phyloP scores from a whole-genome alignment of 2,329 filamentous ascomycete genomes.

The Stachybotrys elegans region DNA sequence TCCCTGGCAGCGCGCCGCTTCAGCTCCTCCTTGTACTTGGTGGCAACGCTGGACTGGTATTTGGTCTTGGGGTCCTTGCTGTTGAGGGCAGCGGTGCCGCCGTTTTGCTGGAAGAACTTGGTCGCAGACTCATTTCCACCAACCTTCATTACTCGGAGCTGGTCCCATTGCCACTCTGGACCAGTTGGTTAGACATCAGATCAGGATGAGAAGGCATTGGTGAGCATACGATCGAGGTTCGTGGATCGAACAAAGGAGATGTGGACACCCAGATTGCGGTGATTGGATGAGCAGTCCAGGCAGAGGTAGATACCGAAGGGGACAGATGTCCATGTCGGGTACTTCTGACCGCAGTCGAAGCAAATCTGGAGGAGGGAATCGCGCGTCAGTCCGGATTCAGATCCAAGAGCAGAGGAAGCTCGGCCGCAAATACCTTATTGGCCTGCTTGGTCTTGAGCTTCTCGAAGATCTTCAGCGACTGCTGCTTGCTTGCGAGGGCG shows the following conservation, averaged over 20 bases:
- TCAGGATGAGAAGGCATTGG: background rate
- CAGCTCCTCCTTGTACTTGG: slow-evolving; percentile 96
- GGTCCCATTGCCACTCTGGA: slow-evolving; percentile 96
- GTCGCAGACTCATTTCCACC: slow-evolving; percentile 97
- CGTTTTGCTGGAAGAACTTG: slow-evolving; percentile 97
- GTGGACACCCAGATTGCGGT: slow-evolving; percentile 95
- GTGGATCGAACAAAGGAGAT: slow-evolving; percentile 99
- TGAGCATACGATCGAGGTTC: slow-evolving; percentile 81
- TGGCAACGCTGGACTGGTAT: slow-evolving; percentile 88
- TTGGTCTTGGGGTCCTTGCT: slow-evolving; percentile 98
- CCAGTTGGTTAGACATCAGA: slow-evolving; percentile 10
- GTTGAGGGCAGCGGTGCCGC: slow-evolving; percentile 85
- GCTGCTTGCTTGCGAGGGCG: slow-evolving; percentile 78
- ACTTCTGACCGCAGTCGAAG: slow-evolving; percentile 97
- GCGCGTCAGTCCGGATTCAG: too few species aligned
- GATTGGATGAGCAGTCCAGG: slow-evolving; percentile 94
- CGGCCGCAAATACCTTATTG: slow-evolving; percentile 79
- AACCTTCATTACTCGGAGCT: slow-evolving; percentile 95
- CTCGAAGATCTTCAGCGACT: slow-evolving; percentile 97
- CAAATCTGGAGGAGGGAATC: slow-evolving; percentile 62
- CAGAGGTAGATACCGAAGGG: slow-evolving; percentile 97
- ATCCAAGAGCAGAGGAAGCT: too few species aligned
- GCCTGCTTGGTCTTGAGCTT: slow-evolving; percentile 91
- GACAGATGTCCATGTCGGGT: slow-evolving; percentile 97
- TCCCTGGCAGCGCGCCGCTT: slow-evolving; percentile 80